Evolutionary conservation across 1,284 basidiomycete genomes (phyloP).

Genomic region (Irpex sp.): DNA sequence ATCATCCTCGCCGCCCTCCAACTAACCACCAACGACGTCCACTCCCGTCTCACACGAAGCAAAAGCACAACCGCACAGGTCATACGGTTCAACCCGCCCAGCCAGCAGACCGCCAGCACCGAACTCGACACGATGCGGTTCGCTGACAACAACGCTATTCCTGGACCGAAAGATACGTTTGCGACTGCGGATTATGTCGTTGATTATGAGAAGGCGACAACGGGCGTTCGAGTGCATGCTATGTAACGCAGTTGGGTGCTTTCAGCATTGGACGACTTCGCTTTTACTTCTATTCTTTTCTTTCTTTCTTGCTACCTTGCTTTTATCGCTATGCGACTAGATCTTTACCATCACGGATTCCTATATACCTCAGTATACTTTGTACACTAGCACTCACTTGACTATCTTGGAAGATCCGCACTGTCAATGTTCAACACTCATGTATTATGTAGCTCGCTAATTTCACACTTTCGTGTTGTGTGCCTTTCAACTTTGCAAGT

Average conservation of each 20-base stretch:
- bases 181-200: neutral
- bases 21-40: slow-evolving; percentile 29
- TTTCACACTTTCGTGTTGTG: no score
- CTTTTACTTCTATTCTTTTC: neutral
- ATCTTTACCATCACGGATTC: no score
- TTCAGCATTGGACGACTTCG: neutral
- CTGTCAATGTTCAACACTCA: neutral
- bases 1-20: slow-evolving; percentile 30
- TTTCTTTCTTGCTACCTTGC: neutral
- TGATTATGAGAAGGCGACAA: neutral
- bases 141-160: slow-evolving; percentile 5
- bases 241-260: no score
- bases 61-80: neutral
- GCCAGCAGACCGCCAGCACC: neutral
- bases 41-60: slow-evolving; percentile 12
- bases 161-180: neutral
- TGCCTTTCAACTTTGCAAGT: neutral
- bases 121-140: slow-evolving; percentile 14
- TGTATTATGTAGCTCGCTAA: neutral
- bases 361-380: neutral
- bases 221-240: no score
- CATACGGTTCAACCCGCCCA: neutral
- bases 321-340: neutral
- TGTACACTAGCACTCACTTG: neutral
- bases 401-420: neutral